Evolutionary conservation across 2,329 filamentous ascomycete genomes (phyloP).

Genomic region (Aureobasidium subglaciale): DNA sequence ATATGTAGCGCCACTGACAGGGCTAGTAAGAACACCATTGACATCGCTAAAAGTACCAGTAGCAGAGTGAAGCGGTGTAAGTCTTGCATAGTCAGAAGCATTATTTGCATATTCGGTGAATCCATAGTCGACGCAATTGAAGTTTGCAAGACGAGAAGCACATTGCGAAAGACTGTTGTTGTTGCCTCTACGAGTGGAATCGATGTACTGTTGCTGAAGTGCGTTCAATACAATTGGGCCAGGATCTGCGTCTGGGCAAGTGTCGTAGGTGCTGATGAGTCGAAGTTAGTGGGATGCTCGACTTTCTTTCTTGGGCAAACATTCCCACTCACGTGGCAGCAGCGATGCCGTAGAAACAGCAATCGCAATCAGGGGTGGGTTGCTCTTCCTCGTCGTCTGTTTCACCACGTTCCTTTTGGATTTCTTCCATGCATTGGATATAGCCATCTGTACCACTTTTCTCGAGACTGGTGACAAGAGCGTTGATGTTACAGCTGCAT

Average conservation of each 20-base stretch:
- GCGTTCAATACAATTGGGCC: not conserved
- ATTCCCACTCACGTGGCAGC: not conserved
- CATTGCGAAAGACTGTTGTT: not conserved
- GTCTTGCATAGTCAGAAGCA: not conserved
- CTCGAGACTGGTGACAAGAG: not conserved
- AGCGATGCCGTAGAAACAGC: not conserved
- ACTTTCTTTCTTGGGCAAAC: too few species aligned
- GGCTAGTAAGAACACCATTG: not conserved
- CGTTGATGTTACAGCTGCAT: slow-evolving; percentile 3
- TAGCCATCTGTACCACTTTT: not conserved
- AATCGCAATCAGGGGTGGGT: not conserved
- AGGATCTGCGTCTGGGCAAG: not conserved
- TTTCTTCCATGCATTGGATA: not conserved
- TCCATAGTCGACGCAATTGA: not conserved
- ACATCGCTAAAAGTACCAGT: not conserved
- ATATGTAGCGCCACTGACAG: slow-evolving; percentile 1
- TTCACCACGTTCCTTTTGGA: not conserved
- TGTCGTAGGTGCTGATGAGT: not conserved
- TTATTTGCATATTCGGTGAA: not conserved
- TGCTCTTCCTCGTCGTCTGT: not conserved
- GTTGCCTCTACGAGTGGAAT: not conserved
- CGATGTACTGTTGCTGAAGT: not conserved
- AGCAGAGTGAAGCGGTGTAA: not conserved
- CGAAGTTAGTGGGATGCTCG: not conserved
- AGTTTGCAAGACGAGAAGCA: not conserved